A percentile compares a stretch with the other conserved stretches of the same genome.
Conservation (phyloP, 768 basidiomycete species). For the Hygrophorus pudorinus region DNA sequence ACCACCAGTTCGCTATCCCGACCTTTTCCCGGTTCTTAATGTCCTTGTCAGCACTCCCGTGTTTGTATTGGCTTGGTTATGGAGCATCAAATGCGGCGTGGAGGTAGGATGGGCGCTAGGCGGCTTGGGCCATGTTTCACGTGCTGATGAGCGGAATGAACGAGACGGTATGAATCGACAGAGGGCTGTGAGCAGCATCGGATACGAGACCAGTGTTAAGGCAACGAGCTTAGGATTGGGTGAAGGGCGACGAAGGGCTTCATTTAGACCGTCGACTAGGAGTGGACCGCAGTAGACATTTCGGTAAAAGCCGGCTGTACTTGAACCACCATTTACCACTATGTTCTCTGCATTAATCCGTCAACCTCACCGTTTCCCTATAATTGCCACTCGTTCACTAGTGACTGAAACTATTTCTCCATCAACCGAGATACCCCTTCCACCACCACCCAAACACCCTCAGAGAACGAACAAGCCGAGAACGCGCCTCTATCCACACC, state of each 20-base stretch:
- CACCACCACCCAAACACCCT: conserved; percentile 20
- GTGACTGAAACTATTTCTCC: conserved; percentile 33
- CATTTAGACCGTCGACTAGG: no score
- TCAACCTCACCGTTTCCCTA: conserved; percentile 8
- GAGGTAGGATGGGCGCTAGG: conserved; percentile 76
- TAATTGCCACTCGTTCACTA: conserved; percentile 27
- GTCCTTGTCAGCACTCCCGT: conserved; percentile 72
- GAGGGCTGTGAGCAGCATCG: no score
- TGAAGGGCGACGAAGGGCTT: no score
- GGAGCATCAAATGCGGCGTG: conserved; percentile 76
- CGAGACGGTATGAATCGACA: no score
- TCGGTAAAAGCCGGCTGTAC: no score
- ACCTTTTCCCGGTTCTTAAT: conserved; percentile 79
- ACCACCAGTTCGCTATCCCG: conserved; percentile 73
- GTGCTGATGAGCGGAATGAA: not conserved
- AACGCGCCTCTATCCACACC: conserved; percentile 33
- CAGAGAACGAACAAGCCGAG: conserved; percentile 22
- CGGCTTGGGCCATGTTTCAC: conserved; percentile 28
- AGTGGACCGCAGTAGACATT: no score
- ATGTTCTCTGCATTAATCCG: conserved; percentile 15
- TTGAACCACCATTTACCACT: not conserved
- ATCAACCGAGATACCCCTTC: conserved; percentile 26
- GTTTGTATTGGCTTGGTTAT: conserved; percentile 77
- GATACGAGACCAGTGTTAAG: no score
- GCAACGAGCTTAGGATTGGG: no score